A percentile compares a stretch with the other conserved stretches of the same genome.
These are phyloP conservation scores for Pyrus communis DNA, from an alignment of 306 rosid species.

Conservation along the genomic window DNA sequence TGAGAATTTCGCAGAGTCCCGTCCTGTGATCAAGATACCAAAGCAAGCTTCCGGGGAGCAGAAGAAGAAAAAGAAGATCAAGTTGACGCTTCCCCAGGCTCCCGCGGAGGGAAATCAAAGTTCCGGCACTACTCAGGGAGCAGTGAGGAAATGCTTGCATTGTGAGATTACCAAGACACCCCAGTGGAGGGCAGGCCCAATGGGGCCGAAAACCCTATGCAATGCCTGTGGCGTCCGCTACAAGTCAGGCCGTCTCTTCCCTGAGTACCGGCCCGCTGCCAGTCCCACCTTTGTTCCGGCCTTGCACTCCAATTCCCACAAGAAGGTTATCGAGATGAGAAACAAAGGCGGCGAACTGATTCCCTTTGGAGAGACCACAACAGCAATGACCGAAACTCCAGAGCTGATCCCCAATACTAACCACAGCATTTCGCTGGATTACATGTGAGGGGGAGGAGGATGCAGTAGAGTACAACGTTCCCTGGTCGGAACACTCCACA, in stretches of 20 bases:
- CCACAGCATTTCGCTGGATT: constrained; percentile 65
- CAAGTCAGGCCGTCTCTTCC: constrained; percentile 92
- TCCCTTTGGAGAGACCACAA: neutral
- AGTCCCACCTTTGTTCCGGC: constrained; percentile 83
- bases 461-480: constrained; percentile 9
- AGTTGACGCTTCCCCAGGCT: constrained; percentile 32
- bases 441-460: constrained; percentile 49
- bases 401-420: constrained; percentile 83
- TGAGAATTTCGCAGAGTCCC: constrained; percentile 73
- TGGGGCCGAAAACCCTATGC: constrained; percentile 95
- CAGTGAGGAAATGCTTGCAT: constrained; percentile 86
- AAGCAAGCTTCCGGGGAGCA: constrained; percentile 22
- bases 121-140: constrained; percentile 24
- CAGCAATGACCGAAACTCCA: constrained; percentile 29
- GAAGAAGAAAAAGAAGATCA: constrained; percentile 45
- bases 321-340: constrained; percentile 93
- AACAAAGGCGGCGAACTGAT: constrained; percentile 26
- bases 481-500: constrained; percentile 12
- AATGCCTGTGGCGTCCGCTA: constrained; percentile 93
- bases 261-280: constrained; percentile 94
- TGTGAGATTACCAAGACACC: constrained; percentile 98
- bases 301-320: constrained; percentile 89
- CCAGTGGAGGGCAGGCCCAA: constrained; percentile 98
- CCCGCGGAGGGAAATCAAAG: constrained; percentile 39
- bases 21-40: constrained; percentile 22